These are phyloP conservation scores for Vinca minor DNA, from an alignment of 257 asterid genomes.

Conservation along the genomic window DNA sequence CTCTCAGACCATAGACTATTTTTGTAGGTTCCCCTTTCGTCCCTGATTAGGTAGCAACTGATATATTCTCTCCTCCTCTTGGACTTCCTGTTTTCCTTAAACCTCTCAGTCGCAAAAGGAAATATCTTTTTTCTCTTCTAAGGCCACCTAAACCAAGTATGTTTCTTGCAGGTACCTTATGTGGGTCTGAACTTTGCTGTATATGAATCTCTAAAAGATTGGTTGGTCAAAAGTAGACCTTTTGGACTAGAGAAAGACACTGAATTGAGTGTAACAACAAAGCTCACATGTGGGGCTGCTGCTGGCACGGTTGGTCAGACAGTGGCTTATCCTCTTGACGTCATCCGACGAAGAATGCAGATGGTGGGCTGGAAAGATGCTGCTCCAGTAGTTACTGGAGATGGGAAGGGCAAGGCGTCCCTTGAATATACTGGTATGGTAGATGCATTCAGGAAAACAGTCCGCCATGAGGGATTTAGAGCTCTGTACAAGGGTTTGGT, in stretches of 20 bases:
- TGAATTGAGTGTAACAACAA: slow-evolving; percentile 67
- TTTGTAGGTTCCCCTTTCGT: no score
- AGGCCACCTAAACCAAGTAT: not conserved
- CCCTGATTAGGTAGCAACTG: not conserved
- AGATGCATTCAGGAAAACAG: slow-evolving; percentile 85
- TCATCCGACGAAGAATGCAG: slow-evolving; percentile 92
- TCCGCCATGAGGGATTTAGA: slow-evolving; percentile 66
- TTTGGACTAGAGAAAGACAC: slow-evolving; percentile 56
- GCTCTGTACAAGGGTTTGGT: slow-evolving; percentile 91
- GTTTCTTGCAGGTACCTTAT: slow-evolving; percentile 62
- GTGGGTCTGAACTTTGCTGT: slow-evolving; percentile 96
- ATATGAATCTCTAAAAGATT: slow-evolving; percentile 85
- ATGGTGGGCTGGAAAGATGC: slow-evolving; percentile 94
- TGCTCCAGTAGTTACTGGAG: slow-evolving; percentile 61
- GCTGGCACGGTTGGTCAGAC: slow-evolving; percentile 96
- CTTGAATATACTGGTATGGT: slow-evolving; percentile 76
- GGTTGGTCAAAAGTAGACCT: slow-evolving; percentile 57
- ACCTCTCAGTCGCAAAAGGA: not conserved
- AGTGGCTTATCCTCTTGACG: slow-evolving; percentile 92
- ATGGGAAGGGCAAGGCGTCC: slow-evolving; percentile 56
- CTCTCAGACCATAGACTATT: no score
- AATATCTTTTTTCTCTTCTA: not conserved
- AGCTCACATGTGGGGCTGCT: slow-evolving; percentile 85
- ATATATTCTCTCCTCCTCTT: not conserved
- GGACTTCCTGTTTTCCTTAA: not conserved